Conservation (phyloP, 2,329 filamentous ascomycete genomes). For the Aspergillus ochraceoroseus region DNA sequence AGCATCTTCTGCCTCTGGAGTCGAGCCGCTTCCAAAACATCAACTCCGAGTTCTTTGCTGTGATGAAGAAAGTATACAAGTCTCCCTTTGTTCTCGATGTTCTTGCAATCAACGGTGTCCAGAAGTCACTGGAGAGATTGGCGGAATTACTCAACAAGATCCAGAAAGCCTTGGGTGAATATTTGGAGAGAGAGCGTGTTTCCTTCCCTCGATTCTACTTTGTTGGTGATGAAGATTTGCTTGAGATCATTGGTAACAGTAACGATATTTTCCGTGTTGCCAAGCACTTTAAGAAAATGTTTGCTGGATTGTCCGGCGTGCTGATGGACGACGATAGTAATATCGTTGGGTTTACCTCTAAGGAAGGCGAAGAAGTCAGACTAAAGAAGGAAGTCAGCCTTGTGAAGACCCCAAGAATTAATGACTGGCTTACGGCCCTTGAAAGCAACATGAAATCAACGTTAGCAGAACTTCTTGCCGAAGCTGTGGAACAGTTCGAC, state of each 20-base stretch:
- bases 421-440: slow-evolving; percentile 94
- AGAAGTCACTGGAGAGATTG: slow-evolving; percentile 90
- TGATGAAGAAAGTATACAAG: slow-evolving; percentile 99
- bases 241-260: slow-evolving; percentile 99
- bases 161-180: slow-evolving; percentile 96
- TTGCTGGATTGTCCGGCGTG: slow-evolving; percentile 87
- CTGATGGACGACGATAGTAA: slow-evolving; percentile 84
- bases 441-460: slow-evolving; percentile 93
- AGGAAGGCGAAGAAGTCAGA: slow-evolving; percentile 83
- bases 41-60: slow-evolving; percentile 96
- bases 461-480: slow-evolving; percentile 80
- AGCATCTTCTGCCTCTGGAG: slow-evolving; percentile 92
- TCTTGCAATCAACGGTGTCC: slow-evolving; percentile 88
- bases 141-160: slow-evolving; percentile 99
- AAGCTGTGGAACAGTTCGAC: slow-evolving; percentile 77
- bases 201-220: slow-evolving; percentile 99
- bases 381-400: slow-evolving; percentile 90
- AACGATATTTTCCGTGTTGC: slow-evolving; percentile 94
- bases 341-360: slow-evolving; percentile 89
- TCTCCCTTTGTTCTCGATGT: slow-evolving; percentile 94
- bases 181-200: slow-evolving; percentile 93
- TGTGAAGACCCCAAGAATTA: slow-evolving; percentile 91
- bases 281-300: slow-evolving; percentile 99
- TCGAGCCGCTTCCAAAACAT: slow-evolving; percentile 98
- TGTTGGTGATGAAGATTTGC: slow-evolving; percentile 93